Percentiles rank a stretch among this genome's conserved stretches.
Conservation (phyloP, 257 asterid genomes). For the Fraxinus cuspidata region DNA sequence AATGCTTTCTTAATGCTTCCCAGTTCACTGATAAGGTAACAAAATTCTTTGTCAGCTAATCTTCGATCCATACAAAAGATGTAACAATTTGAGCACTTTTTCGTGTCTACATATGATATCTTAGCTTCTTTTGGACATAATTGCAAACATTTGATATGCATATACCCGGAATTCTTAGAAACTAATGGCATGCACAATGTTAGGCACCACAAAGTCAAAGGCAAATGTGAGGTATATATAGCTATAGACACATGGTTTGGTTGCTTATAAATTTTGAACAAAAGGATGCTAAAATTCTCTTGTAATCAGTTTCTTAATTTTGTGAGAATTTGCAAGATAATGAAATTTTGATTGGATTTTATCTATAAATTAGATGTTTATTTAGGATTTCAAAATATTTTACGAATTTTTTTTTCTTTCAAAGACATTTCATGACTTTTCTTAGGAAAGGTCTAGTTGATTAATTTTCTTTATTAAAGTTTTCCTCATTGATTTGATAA, state of each 20-base stretch:
- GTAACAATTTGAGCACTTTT: neutral
- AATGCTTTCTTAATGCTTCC: conserved; percentile 5
- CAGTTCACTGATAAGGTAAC: neutral
- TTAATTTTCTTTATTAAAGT: too few relatives aligned
- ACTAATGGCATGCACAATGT: conserved; percentile 1
- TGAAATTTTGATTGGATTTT: too few relatives aligned
- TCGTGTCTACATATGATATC: neutral
- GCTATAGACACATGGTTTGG: neutral
- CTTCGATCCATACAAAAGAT: neutral
- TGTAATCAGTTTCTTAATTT: too few relatives aligned
- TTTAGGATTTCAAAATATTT: too few relatives aligned
- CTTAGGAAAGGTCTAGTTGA: too few relatives aligned
- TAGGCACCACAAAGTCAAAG: neutral
- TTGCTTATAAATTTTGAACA: neutral
- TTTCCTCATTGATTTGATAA: too few relatives aligned
- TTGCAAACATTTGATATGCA: conserved; percentile 15
- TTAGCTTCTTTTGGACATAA: neutral
- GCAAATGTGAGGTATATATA: too few relatives aligned
- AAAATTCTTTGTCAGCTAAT: neutral
- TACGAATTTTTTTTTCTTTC: too few relatives aligned
- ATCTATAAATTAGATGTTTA: too few relatives aligned
- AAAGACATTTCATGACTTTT: too few relatives aligned
- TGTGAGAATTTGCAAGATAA: too few relatives aligned
- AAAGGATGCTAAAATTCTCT: too few relatives aligned
- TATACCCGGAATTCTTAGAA: conserved; percentile 1